Percentiles rank a stretch among this genome's conserved stretches.
phyloP scores from a whole-genome alignment of 192 early-diverging fungal species.

The Podila clonocystis region DNA sequence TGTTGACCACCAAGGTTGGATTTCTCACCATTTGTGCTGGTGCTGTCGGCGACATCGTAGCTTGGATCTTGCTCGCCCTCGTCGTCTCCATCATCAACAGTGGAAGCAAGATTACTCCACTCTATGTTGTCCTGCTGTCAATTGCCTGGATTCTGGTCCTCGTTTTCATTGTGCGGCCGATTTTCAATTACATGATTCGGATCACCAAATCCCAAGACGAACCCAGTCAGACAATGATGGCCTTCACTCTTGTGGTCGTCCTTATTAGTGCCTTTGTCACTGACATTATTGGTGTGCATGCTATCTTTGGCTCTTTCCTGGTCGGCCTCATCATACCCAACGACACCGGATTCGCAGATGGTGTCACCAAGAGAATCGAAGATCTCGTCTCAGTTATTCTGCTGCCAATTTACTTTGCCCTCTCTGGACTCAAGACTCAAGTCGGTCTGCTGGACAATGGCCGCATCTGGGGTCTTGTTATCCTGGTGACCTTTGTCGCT shows the following conservation, averaged over 20 bases:
- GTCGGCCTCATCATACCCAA: conserved; percentile 91
- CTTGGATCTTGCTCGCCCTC: conserved; percentile 86
- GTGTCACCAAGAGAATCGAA: conserved; percentile 92
- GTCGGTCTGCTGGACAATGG: conserved; percentile 79
- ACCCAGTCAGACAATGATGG: conserved; percentile 69
- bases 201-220: conserved; percentile 61
- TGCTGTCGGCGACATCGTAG: conserved; percentile 85
- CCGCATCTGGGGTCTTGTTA: conserved; percentile 78
- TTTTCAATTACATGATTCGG: conserved; percentile 61
- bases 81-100: conserved; percentile 90
- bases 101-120: conserved; percentile 68
- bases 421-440: conserved; percentile 92
- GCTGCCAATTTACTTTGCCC: conserved; percentile 92
- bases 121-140: conserved; percentile 83
- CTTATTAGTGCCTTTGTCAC: conserved; percentile 84
- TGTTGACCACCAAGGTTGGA: conserved; percentile 83
- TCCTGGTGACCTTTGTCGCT: conserved; percentile 80
- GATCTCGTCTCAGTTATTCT: conserved; percentile 88
- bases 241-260: conserved; percentile 76
- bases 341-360: conserved; percentile 85
- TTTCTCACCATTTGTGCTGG: conserved; percentile 85
- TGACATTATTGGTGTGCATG: conserved; percentile 88
- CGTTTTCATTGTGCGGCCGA: conserved; percentile 73
- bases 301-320: conserved; percentile 94
- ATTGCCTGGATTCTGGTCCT: conserved; percentile 79